Evolutionary conservation across 139 green algal species (phyloP).

Genomic region (Closterium sp.): DNA sequence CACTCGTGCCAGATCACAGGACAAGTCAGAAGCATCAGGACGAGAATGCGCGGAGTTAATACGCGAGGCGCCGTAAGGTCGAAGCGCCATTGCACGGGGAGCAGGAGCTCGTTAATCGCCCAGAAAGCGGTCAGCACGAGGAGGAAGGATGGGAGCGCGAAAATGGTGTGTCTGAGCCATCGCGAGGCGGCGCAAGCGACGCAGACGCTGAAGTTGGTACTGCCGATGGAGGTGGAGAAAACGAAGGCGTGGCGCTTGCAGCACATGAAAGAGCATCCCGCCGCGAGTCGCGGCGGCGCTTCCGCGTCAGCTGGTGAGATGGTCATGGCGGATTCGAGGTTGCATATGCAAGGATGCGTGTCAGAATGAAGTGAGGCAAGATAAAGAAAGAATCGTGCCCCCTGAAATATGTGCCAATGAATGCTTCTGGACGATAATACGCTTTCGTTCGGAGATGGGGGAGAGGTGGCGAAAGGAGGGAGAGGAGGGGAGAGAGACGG

Average conservation of each 20-base stretch:
- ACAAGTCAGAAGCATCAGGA: background rate
- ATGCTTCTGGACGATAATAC: background rate
- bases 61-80: background rate
- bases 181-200: background rate
- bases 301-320: background rate
- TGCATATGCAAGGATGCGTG: background rate
- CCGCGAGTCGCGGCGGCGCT: background rate
- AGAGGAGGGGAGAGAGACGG: too few species aligned
- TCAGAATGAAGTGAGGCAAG: background rate
- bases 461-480: too few species aligned
- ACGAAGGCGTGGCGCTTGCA: background rate
- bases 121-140: background rate
- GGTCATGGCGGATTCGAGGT: background rate
- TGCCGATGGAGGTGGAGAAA: background rate
- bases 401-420: background rate
- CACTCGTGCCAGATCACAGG: background rate
- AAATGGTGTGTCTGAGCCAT: background rate
- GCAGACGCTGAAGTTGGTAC: slow-evolving; percentile 1
- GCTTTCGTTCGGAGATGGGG: too few species aligned
- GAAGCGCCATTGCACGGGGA: background rate
- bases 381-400: too few species aligned
- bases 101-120: slow-evolving; percentile 8
- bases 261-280: background rate
- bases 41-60: background rate
- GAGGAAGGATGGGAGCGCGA: background rate